Base-by-base conservation (phyloP, 352 stramenopile species). In the Phytophthora cactorum region DNA sequence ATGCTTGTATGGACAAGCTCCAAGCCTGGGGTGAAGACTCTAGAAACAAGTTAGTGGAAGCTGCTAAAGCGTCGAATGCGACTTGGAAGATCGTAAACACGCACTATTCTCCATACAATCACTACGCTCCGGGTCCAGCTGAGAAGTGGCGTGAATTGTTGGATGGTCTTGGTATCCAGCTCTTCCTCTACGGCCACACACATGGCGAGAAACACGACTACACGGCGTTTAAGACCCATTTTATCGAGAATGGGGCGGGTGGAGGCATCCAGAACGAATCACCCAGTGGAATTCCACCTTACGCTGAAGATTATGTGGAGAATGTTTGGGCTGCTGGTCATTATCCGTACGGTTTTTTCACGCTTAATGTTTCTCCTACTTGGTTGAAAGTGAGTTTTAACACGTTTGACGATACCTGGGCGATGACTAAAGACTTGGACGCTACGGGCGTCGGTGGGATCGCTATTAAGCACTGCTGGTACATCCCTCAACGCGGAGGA, bases 81-180 rank as follows among this genome's bases (percentile, higher is more conserved):
- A 91, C 81, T 15, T 94, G 83, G 82, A 94, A 94, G 66, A 90
- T 92, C 25, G 82, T 94, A 15, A 94, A 94, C 65, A 85, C 84
- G n/a, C 86, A 93, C 68, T 94, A 92, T 68, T 90, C 79, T 1
- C 84, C 86, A 12, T 91, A 94, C 59, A 89, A 88, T 60, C 86
- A 94, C 68, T 92, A 91, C 53, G 74, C 80, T 5, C 77, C 79
- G 2, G 68, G 69, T 2, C 70, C 76, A 34, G 74, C 77, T 5
- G 59, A 84, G 0, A 79, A 80, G 56, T 92, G 83, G 84, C 81
- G 69, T 12, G 68, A 88, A 22, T 50, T 89, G 15, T 51, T 92
- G 25, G 79, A 88, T 27, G 78, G 71, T 10, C 46, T 89, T 1
- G 82, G 73, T 29, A 77, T 92, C 4, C 81, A 92, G 47, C 53